Percentiles rank a stretch among this genome's conserved stretches.
phyloP scores from a whole-genome alignment of 2,329 filamentous ascomycete species.

The Claviceps lovelessii region DNA sequence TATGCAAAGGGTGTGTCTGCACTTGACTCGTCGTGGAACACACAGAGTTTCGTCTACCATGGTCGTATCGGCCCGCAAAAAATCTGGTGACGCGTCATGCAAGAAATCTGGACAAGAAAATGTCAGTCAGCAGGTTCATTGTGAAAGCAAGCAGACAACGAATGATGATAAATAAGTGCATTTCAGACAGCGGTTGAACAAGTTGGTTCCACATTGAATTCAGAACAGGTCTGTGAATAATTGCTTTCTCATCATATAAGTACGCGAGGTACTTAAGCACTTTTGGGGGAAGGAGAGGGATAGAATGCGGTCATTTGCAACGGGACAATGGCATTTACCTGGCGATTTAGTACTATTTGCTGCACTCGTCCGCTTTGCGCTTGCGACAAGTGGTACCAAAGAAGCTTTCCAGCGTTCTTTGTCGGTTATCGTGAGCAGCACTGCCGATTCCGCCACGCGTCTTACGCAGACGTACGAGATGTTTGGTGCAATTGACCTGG shows the following conservation, averaged over 20 bases:
- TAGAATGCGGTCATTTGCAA: too few relatives aligned
- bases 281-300: background rate
- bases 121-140: slow-evolving; percentile 1
- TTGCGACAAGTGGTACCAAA: slow-evolving; percentile 36
- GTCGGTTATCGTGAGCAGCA: slow-evolving; percentile 56
- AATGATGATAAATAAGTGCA: background rate
- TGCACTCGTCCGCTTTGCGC: slow-evolving; percentile 1
- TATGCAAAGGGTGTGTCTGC: background rate
- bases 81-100: too few relatives aligned
- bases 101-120: background rate
- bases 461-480: slow-evolving; percentile 61
- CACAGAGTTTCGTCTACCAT: background rate
- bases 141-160: background rate
- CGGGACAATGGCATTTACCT: slow-evolving; percentile 23
- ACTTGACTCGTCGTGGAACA: background rate
- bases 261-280: slow-evolving; percentile 1
- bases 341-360: slow-evolving; percentile 1
- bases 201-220: slow-evolving; percentile 55
- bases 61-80: too few relatives aligned
- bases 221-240: slow-evolving; percentile 76
- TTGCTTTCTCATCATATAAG: slow-evolving; percentile 51
- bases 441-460: slow-evolving; percentile 74
- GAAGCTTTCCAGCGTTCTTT: slow-evolving; percentile 64
- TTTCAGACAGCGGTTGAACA: slow-evolving; percentile 76
- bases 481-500: slow-evolving; percentile 51